Conservation (phyloP, 2,329 filamentous ascomycete species). For the Gliomastix tumulicola region DNA sequence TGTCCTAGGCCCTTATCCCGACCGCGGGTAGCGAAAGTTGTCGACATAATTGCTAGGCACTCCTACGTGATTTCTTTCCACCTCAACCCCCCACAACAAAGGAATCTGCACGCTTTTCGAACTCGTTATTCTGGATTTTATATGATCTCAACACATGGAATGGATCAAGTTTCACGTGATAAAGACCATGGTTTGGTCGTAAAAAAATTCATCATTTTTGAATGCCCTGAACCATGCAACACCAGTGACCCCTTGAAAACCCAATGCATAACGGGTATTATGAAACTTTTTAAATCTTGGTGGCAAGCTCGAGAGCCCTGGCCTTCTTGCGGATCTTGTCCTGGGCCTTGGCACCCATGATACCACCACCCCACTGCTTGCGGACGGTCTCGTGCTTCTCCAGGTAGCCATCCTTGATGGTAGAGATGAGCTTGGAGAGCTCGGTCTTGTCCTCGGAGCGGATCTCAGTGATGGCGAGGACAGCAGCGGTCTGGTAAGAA, state of each 20-base stretch:
- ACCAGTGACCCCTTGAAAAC: constrained; percentile 24
- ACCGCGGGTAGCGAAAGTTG: too few species aligned
- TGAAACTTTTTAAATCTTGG: constrained; percentile 77
- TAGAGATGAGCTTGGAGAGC: constrained; percentile 90
- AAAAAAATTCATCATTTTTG: too few species aligned
- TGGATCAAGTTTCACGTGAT: too few species aligned
- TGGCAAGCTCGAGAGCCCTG: constrained; percentile 88
- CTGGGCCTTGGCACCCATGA: constrained; percentile 95
- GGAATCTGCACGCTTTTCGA: too few species aligned
- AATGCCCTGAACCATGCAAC: constrained; percentile 31
- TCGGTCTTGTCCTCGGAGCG: constrained; percentile 97
- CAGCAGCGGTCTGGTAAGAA: constrained; percentile 71
- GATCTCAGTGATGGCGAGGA: constrained; percentile 92
- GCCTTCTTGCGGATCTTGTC: constrained; percentile 73
- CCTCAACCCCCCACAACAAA: too few species aligned
- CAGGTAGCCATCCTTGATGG: constrained; percentile 96
- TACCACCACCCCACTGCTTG: constrained; percentile 98
- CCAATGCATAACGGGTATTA: constrained; percentile 32
- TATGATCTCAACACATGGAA: too few species aligned
- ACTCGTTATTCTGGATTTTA: too few species aligned
- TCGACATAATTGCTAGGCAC: too few species aligned
- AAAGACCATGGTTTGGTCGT: too few species aligned
- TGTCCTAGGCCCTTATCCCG: too few species aligned
- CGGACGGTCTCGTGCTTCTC: constrained; percentile 90
- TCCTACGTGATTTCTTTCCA: too few species aligned